Conservation (phyloP, 192 early-diverging fungal genomes). For the Entomortierella chlamydospora region DNA sequence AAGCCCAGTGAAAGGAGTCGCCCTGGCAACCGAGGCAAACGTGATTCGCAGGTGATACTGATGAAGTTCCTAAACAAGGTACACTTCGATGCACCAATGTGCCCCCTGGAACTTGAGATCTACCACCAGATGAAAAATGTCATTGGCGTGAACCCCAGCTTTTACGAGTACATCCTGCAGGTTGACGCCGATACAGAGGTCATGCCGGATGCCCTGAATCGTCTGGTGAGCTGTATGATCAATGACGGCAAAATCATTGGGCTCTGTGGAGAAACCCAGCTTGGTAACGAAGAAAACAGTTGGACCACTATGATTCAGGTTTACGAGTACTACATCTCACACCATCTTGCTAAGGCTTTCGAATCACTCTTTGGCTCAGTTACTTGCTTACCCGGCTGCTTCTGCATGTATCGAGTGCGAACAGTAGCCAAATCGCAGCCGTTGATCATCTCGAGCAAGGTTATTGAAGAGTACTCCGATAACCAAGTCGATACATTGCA, state of each 20-base stretch:
- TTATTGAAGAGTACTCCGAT: constrained; percentile 90
- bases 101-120: constrained; percentile 94
- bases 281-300: constrained; percentile 89
- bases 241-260: constrained; percentile 86
- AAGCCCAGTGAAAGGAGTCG: constrained; percentile 83
- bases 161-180: constrained; percentile 84
- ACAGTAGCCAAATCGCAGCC: constrained; percentile 76
- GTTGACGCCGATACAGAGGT: constrained; percentile 89
- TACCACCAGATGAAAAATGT: constrained; percentile 98
- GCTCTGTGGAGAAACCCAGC: constrained; percentile 93
- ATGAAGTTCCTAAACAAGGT: constrained; percentile 95
- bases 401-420: constrained; percentile 87
- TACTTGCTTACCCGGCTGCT: constrained; percentile 87
- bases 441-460: constrained; percentile 81
- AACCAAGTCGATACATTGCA: constrained; percentile 95
- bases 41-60: constrained; percentile 95
- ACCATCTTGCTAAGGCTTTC: constrained; percentile 92
- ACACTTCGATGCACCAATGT: constrained; percentile 91
- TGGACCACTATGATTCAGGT: constrained; percentile 99
- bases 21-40: constrained; percentile 98
- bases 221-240: constrained; percentile 86
- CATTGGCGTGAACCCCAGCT: constrained; percentile 88
- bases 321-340: constrained; percentile 92
- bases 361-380: constrained; percentile 86
- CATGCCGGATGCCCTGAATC: constrained; percentile 85